Percentiles rank a stretch among this genome's conserved stretches.
Conservation (phyloP, 2,329 filamentous ascomycete species). For the Spiromastix sp. region DNA sequence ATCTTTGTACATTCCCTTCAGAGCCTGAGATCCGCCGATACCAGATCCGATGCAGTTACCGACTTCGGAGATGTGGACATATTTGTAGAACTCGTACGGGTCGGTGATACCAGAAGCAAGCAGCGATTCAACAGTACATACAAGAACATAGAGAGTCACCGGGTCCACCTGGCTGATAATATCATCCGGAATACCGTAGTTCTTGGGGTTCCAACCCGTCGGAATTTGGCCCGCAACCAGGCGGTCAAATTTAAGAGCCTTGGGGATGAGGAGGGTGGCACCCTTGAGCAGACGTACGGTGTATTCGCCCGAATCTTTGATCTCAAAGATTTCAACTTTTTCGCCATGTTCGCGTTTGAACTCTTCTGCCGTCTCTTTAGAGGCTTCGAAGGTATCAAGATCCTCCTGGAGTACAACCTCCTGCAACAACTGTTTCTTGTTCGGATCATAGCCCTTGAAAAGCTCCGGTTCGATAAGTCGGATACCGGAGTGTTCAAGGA, state of each 20-base stretch:
- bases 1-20: slow-evolving; percentile 97
- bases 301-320: slow-evolving; percentile 86
- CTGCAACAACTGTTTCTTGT: slow-evolving; percentile 96
- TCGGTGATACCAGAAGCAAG: slow-evolving; percentile 93
- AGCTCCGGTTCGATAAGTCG: slow-evolving; percentile 95
- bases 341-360: slow-evolving; percentile 96
- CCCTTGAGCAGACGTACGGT: slow-evolving; percentile 93
- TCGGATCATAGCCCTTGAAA: slow-evolving; percentile 93
- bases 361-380: slow-evolving; percentile 93
- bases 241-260: slow-evolving; percentile 92
- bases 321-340: slow-evolving; percentile 95
- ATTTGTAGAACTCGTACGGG: slow-evolving; percentile 99
- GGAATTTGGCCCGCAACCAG: slow-evolving; percentile 95
- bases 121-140: slow-evolving; percentile 84
- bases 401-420: slow-evolving; percentile 97
- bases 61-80: slow-evolving; percentile 94
- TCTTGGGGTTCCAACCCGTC: slow-evolving; percentile 92
- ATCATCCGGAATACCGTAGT: slow-evolving; percentile 92
- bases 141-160: slow-evolving; percentile 88
- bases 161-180: slow-evolving; percentile 97
- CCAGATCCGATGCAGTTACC: slow-evolving; percentile 98
- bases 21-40: slow-evolving; percentile 86
- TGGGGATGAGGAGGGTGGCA: slow-evolving; percentile 87
- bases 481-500: slow-evolving; percentile 93
- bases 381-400: slow-evolving; percentile 90